Conservation (phyloP, 768 basidiomycete genomes). For the Thelephora aurantiotincta region DNA sequence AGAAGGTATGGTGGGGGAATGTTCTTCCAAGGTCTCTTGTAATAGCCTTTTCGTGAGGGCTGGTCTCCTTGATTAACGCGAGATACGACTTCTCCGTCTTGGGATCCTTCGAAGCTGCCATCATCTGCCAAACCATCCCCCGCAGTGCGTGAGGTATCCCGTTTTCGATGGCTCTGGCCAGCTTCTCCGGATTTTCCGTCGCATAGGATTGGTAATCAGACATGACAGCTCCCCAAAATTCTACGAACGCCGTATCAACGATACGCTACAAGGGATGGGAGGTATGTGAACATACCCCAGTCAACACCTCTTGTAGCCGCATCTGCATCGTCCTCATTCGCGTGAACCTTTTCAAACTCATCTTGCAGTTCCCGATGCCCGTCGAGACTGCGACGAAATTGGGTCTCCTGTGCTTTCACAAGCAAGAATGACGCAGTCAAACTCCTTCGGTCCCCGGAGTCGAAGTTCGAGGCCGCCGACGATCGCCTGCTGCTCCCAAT, state of each 20-base stretch:
- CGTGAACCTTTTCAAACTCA: conserved; percentile 58
- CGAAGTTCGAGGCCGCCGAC: conserved; percentile 13
- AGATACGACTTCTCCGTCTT: conserved; percentile 78
- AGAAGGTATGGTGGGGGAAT: conserved; percentile 94
- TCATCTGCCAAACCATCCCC: conserved; percentile 96
- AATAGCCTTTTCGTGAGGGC: conserved; percentile 89
- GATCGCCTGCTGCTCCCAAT: conserved; percentile 18
- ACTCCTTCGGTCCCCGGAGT: conserved; percentile 38
- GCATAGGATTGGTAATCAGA: conserved; percentile 90
- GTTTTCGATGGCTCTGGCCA: conserved; percentile 81
- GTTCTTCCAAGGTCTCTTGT: conserved; percentile 88
- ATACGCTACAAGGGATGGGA: conserved; percentile 1
- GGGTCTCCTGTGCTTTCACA: conserved; percentile 23
- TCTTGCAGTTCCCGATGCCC: conserved; percentile 63
- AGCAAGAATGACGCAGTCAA: conserved; percentile 48
- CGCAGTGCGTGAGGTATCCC: conserved; percentile 82
- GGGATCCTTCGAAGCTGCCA: conserved; percentile 90
- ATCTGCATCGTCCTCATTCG: conserved; percentile 26
- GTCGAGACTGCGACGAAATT: conserved; percentile 37
- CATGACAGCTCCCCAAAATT: conserved; percentile 93
- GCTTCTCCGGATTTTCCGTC: conserved; percentile 54
- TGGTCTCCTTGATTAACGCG: conserved; percentile 65
- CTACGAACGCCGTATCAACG: conserved; percentile 22
- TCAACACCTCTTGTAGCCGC: conserved; percentile 38
- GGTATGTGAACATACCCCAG: conserved; percentile 44